Conservation (phyloP, 352 stramenopile species). For the Pythium sukuiense region DNA sequence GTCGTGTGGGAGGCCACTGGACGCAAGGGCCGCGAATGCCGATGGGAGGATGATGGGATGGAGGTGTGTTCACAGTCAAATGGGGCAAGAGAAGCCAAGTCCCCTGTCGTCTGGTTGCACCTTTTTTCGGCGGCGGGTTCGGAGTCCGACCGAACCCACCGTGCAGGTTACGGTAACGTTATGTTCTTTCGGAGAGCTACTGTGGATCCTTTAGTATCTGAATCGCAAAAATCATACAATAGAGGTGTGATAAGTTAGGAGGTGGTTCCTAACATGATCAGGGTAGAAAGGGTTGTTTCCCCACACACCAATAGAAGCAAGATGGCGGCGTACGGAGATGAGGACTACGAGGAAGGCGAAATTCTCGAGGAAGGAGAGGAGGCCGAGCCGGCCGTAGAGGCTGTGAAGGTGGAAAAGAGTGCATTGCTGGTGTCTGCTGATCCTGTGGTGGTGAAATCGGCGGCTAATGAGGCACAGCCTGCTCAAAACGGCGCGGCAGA, state of each 20-base stretch:
- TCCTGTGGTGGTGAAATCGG: not conserved
- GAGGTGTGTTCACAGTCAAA: not conserved
- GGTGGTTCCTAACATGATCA: not conserved
- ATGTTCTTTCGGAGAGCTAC: not conserved
- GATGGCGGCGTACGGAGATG: slow-evolving; percentile 23
- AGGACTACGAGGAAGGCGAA: slow-evolving; percentile 72
- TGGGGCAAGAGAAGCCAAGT: not conserved
- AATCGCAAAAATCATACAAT: not conserved
- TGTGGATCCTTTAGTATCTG: not conserved
- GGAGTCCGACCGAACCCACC: not conserved
- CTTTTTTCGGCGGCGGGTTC: not conserved
- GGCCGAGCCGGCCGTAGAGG: slow-evolving; percentile 13
- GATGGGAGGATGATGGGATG: not conserved
- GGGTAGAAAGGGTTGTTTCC: not conserved
- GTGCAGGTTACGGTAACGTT: no score
- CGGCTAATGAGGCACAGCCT: not conserved
- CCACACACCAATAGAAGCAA: not conserved
- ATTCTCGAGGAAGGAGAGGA: slow-evolving; percentile 71
- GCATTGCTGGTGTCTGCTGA: not conserved
- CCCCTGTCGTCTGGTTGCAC: not conserved
- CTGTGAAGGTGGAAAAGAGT: not conserved
- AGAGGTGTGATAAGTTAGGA: not conserved
- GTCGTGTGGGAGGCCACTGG: not conserved
- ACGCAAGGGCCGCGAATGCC: not conserved
- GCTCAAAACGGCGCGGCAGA: slow-evolving; percentile 5